Base-by-base conservation (phyloP, 192 early-diverging fungal genomes). In the Jimgerdemannia lactiflua region DNA sequence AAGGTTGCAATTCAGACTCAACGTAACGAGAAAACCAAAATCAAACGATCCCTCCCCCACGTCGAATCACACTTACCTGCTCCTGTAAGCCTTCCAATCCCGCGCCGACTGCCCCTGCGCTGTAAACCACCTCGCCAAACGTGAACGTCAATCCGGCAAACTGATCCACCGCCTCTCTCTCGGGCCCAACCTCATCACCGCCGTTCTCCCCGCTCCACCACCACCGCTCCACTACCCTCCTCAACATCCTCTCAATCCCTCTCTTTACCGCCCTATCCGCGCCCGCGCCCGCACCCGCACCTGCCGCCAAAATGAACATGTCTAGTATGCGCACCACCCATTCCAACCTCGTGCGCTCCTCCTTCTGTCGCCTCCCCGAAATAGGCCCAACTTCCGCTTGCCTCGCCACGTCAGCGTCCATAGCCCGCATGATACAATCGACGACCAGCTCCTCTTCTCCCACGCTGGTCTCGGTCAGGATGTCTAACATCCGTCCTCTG, bases 281-380 rank as follows among this genome's bases (percentile, higher is more conserved):
- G 42, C 74, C 75, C 41, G 69, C 77, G 29, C 29, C 29, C 1
- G 29, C 29, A 29, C 29, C 29, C 29, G 1, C 65, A 42, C 74
- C 75, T 29, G 69, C 77, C 39, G 82, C 39, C 6, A 89, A 75
- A n/a, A 89, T 84, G 29, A 89, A 64, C 4, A 85, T 71, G 75
- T 89, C 85, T 44, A 89, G 71, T 3, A 88, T 77, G 39, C 84
- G 75, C 39, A 86, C 74, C 0, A 89, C 49, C 85, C 86, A 86
- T 49, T 78, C 72, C 42, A 84, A 19, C 2, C 78, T 59, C 49
- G 49, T 14, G 14, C 29, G 29, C 29, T 59, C 49, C 14, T 59
- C 49, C 49, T 59, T 14, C 49, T 59, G 49, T 14, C 14, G 49
- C 49, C 49, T 59, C 49, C 49, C 49, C 49, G 49, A 6, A 6